Evolutionary conservation across 345 rosid species (phyloP).

Genomic region (Populus tremula): DNA sequence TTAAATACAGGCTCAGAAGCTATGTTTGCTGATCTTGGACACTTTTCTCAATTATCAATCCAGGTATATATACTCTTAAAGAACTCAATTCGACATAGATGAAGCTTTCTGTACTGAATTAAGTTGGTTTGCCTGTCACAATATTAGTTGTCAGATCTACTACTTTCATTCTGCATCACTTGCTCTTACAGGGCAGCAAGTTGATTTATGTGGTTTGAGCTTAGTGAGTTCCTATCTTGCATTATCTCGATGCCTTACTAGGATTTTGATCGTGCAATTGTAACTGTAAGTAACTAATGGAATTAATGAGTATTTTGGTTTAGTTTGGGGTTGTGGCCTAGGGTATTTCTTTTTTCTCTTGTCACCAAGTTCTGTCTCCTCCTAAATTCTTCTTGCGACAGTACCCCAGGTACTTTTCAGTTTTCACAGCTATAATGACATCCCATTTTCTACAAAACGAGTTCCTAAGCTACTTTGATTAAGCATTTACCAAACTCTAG

Average conservation of each 20-base stretch:
- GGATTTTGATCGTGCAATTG: background rate
- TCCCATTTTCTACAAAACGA: background rate
- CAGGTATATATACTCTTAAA: conserved; percentile 43
- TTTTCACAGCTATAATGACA: background rate
- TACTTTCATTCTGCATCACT: background rate
- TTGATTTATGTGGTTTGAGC: background rate
- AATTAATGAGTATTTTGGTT: background rate
- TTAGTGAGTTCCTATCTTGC: background rate
- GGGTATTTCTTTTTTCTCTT: background rate
- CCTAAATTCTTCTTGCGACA: background rate
- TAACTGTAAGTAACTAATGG: background rate
- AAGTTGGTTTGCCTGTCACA: background rate
- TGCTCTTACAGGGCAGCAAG: background rate
- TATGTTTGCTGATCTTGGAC: conserved; percentile 97
- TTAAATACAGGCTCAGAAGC: conserved; percentile 75
- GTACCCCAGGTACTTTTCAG: background rate
- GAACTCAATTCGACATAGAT: background rate
- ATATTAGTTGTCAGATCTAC: background rate
- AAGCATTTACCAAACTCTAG: background rate
- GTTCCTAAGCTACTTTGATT: background rate
- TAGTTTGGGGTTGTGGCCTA: background rate
- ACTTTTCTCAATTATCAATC: conserved; percentile 84
- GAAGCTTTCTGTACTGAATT: background rate
- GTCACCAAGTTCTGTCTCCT: background rate
- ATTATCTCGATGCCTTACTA: background rate